Evolutionary conservation across 2,329 filamentous ascomycete genomes (phyloP), one percentile per base, ranked within the genome.

Genomic region (Cordyceps militaris): DNA sequence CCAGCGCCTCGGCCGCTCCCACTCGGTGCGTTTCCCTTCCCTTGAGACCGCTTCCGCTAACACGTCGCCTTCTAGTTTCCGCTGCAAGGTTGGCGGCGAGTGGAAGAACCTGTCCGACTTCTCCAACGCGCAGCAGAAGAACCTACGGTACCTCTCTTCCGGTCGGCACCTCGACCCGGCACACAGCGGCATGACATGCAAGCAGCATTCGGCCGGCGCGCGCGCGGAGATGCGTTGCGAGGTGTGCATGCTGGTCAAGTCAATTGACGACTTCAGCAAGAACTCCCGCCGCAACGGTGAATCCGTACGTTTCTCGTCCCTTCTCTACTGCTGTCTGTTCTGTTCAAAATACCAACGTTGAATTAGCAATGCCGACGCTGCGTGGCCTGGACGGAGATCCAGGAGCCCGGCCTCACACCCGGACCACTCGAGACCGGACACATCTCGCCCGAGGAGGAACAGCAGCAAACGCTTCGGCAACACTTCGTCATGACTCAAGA

Each of bases 151-250:
- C n/a, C 9, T 19, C 16, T 8, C 26, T 16, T 10, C 6, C 9
- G 21, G 58, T 16, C 26, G 59, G 2, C 47, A 24, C 3, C 43
- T 70, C n/a, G 60, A 71, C 23, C 58, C 70, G 0, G 65, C 65
- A 0, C 68, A 69, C 43, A 68, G 66, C 1, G 71, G 71, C 28
- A 74, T 75, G 71, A 65, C 65, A 0, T 75, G 73, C 48, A 64
- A 64, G 8, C 66, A 71, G 4, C 73, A 75, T 53, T 63, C 65
- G 0, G 60, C 67, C 2, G 64, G 64, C 7, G 47, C 54, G 5
- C 55, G 62, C 0, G 38, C 47, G 3, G 68, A 74, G 59, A 47
- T 70, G 9, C 59, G 59, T 1, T 76, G 73, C 51, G 61, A 66
- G 3, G 47, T 70, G 0, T 76, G 73, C 53, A 40, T 57, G 1